A percentile compares a stretch with the other conserved stretches of the same genome.
Evolutionary conservation across 78 protist species (phyloP).

Genomic region (Polysphondylium violaceum): DNA sequence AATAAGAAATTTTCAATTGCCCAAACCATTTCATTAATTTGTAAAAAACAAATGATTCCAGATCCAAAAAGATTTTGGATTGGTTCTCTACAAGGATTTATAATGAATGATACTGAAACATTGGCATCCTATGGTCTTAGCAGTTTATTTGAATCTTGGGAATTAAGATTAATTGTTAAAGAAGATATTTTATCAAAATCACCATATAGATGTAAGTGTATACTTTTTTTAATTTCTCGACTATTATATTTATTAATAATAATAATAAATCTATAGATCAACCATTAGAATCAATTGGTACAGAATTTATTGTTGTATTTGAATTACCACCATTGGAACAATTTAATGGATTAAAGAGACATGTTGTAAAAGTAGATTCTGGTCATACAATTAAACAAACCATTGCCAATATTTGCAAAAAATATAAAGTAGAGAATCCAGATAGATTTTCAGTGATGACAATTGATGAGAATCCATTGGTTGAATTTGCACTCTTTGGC

Average conservation of each 20-base stretch:
- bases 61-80: conserved; percentile 82
- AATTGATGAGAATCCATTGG: conserved; percentile 77
- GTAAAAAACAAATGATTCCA: conserved; percentile 68
- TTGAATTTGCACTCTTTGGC: conserved; percentile 64
- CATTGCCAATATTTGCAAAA: conserved; percentile 42
- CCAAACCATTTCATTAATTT: conserved; percentile 56
- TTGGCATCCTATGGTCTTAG: conserved; percentile 58
- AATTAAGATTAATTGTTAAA: conserved; percentile 40
- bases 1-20: conserved; percentile 57
- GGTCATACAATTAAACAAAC: conserved; percentile 43
- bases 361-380: conserved; percentile 63
- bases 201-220: conserved; percentile 43
- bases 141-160: conserved; percentile 67
- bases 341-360: conserved; percentile 78
- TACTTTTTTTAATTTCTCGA: not conserved
- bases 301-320: conserved; percentile 75
- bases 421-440: conserved; percentile 61
- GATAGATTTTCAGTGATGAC: conserved; percentile 77
- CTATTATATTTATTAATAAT: not conserved
- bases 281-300: conserved; percentile 64
- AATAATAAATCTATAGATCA: conserved; percentile 2
- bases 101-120: conserved; percentile 64
- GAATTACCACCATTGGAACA: conserved; percentile 77
- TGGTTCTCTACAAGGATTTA: conserved; percentile 69
- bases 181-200: conserved; percentile 70